Evolutionary conservation across 352 stramenopile species (phyloP).

Genomic region (Phytophthora uliginosa): DNA sequence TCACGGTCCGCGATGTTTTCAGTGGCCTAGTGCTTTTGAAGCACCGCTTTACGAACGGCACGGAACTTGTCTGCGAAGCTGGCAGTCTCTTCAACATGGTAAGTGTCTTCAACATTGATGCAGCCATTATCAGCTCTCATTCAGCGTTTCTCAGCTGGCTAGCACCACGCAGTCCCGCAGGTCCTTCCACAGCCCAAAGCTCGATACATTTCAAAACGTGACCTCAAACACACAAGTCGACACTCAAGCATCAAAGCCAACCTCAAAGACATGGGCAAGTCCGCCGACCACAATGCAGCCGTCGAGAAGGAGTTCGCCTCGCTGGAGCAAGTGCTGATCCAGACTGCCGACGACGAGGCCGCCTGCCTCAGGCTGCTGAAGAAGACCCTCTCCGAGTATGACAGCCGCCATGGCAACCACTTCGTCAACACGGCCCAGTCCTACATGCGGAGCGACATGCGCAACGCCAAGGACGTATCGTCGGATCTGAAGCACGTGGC

Average conservation of each 20-base stretch:
- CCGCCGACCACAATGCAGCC: slow-evolving; percentile 9
- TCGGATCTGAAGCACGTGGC: slow-evolving; percentile 28
- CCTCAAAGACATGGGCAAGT: slow-evolving; percentile 21
- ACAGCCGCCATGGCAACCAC: slow-evolving; percentile 27
- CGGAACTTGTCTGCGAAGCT: background rate
- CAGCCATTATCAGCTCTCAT: background rate
- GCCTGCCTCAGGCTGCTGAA: slow-evolving; percentile 30
- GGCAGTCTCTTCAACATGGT: background rate
- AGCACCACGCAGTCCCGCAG: no score
- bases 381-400: slow-evolving; percentile 33
- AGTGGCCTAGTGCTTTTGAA: no score
- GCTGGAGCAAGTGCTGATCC: slow-evolving; percentile 19
- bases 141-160: background rate
- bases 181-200: background rate
- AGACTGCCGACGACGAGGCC: slow-evolving; percentile 25
- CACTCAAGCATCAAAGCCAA: background rate
- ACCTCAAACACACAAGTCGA: background rate
- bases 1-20: no score
- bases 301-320: slow-evolving; percentile 27
- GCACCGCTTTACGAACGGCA: no score
- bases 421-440: slow-evolving; percentile 25
- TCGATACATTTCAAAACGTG: background rate
- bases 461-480: slow-evolving; percentile 31
- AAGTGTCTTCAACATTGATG: background rate
- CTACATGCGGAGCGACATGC: slow-evolving; percentile 33